Percentiles rank a stretch among this genome's conserved stretches.
phyloP scores from a whole-genome alignment of 225 moss, liverwort and hornwort genomes.

The Bryum argenteum region DNA sequence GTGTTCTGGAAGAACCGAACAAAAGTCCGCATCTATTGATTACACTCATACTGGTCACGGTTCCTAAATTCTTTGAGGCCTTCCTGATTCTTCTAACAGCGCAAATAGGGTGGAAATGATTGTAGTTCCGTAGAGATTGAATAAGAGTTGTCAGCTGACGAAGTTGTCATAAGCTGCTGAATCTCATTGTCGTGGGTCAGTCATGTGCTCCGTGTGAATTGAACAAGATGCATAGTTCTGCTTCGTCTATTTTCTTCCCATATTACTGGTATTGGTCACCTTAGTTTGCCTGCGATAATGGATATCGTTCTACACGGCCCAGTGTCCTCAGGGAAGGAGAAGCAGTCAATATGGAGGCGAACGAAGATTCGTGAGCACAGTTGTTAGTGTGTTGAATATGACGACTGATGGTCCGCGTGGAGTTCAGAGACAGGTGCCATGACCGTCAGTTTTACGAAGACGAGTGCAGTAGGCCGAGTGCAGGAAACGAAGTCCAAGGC shows the following conservation, averaged over 20 bases:
- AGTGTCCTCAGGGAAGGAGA: not conserved
- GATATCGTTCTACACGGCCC: not conserved
- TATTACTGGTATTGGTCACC: conserved; percentile 1
- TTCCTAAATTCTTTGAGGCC: conserved; percentile 13
- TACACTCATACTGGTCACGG: not conserved
- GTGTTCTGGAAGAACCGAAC: conserved; percentile 70
- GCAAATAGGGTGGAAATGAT: not conserved
- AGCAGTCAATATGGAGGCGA: not conserved
- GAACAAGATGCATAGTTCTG: not conserved
- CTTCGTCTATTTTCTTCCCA: not conserved
- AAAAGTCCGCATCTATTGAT: conserved; percentile 60
- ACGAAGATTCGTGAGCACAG: not conserved
- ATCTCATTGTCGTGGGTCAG: conserved; percentile 14
- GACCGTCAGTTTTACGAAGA: too few species aligned
- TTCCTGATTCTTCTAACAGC: conserved; percentile 5
- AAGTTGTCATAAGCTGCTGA: conserved; percentile 18
- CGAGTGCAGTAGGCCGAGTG: too few species aligned
- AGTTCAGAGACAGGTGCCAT: too few species aligned
- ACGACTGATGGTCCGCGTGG: too few species aligned
- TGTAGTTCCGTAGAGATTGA: conserved; percentile 25
- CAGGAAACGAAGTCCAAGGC: too few species aligned
- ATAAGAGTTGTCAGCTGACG: not conserved
- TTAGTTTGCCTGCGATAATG: not conserved
- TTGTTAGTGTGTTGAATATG: too few species aligned
- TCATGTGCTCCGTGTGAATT: not conserved